Evolutionary conservation across 169 alveolate genomes (phyloP).

Genomic region (Plasmodium billcollinsi): DNA sequence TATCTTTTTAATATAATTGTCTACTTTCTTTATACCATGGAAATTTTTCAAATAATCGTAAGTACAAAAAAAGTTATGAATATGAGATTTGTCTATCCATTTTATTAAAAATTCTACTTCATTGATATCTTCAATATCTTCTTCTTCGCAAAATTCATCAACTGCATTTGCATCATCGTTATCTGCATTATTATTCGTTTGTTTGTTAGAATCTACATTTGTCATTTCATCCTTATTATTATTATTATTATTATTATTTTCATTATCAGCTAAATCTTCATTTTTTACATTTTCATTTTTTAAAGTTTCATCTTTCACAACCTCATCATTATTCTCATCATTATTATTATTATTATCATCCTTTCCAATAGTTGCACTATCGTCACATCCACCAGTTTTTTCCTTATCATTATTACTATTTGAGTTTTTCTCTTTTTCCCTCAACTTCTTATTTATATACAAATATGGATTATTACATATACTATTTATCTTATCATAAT

Average conservation of each 20-base stretch:
- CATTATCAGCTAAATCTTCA: not conserved
- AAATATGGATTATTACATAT: conserved; percentile 57
- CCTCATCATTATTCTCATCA: not conserved
- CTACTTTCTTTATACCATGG: conserved; percentile 89
- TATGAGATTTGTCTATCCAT: conserved; percentile 93
- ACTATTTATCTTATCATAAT: conserved; percentile 47
- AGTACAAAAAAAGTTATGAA: conserved; percentile 92
- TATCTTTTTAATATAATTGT: conserved; percentile 89
- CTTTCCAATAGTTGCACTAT: not conserved
- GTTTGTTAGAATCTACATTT: not conserved
- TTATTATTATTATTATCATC: not conserved
- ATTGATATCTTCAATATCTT: conserved; percentile 61
- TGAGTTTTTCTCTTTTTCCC: not conserved
- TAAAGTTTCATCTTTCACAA: not conserved
- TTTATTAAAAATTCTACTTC: conserved; percentile 88
- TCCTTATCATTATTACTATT: not conserved
- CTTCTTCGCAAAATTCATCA: conserved; percentile 76
- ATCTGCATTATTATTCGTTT: not conserved
- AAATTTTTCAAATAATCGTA: conserved; percentile 86
- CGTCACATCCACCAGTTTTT: not conserved
- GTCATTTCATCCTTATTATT: too few species aligned
- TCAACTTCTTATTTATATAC: conserved; percentile 34
- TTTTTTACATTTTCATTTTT: not conserved
- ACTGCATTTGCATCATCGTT: conserved; percentile 17
- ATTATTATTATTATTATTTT: too few species aligned